Percentiles rank a stretch among this genome's conserved stretches.
Conservation (phyloP, 2,329 filamentous ascomycete genomes). For the Fusarium gaditjirri region DNA sequence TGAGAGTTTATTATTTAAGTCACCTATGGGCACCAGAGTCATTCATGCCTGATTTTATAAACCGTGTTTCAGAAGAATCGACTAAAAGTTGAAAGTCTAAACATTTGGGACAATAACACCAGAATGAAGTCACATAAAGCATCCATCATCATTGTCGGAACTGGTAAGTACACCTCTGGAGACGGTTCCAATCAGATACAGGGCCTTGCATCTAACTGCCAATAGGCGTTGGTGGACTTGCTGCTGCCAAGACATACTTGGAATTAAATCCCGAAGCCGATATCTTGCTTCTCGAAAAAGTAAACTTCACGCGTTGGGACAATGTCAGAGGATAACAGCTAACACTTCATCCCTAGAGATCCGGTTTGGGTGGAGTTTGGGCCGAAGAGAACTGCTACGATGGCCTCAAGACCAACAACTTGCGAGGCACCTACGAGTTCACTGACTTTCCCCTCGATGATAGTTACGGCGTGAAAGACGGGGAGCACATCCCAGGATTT, state of each 20-base stretch:
- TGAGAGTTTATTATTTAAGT: neutral
- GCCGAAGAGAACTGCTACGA: neutral
- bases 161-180: neutral
- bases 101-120: accelerated
- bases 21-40: accelerated
- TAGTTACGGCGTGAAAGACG: neutral
- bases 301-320: accelerated
- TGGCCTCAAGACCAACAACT: neutral
- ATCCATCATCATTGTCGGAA: accelerated
- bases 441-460: neutral
- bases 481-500: neutral
- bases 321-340: accelerated
- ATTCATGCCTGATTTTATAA: accelerated
- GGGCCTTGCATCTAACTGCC: accelerated
- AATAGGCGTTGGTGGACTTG: neutral
- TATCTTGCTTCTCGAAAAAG: neutral
- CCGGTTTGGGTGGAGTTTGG: neutral
- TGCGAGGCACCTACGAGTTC: neutral
- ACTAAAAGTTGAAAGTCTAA: accelerated
- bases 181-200: accelerated
- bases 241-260: neutral
- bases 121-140: neutral
- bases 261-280: neutral
- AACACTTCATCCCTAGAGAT: neutral
- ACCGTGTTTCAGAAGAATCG: accelerated